Evolutionary conservation across 495 filamentous ascomycete species (phyloP), one percentile per base, ranked within the genome.

Genomic region (Recurvomyces mirabilis): DNA sequence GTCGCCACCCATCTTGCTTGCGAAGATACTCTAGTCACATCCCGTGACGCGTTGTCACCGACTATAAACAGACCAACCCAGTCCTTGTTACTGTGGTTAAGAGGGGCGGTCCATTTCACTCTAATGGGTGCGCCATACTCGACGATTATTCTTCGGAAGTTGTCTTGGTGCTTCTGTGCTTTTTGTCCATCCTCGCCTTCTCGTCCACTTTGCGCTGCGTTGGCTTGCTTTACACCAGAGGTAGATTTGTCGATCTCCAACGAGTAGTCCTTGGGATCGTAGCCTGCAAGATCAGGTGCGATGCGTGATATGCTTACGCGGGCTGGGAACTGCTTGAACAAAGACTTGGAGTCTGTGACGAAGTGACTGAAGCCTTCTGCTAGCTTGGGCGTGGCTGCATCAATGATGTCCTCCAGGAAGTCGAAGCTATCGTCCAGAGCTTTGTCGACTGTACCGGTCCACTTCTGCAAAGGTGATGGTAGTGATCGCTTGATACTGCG

Each of bases 11-110:
- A 98, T 43, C 91, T 77, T 39, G 88, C 89, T 51, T 91, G 79
- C 9, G 86, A 91, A 11, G 84, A 77, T 14, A 95, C 75, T 18
- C 81, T 75, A 19, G 89, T 91, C 19, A 81, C 65, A 33, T 94
- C 84, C 31, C 91, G 74, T 18, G 81, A 87, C 4, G 77, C 74
- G 57, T 95, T 96, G 61, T 96, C 93, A 3, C 83, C 86, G 17
- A 98, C 82, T 68, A 82, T 83, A 67, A 95, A 98, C 5, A 98
- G 68, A 15, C 88, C 89, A 38, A 98, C 76, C 91, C 91, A 98
- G 61, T 98, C 91, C 51, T 79, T 84, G 57, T 82, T 91, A 68
- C 79, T 81, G 65, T 96, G 91, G 56, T 88, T 87, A 40, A 81
- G 70, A 1, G 91, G 91, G 0, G 91, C 93, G 14, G 78, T 87